phyloP scores from a whole-genome alignment of 768 basidiomycete genomes.

The Mycena latifolia region DNA sequence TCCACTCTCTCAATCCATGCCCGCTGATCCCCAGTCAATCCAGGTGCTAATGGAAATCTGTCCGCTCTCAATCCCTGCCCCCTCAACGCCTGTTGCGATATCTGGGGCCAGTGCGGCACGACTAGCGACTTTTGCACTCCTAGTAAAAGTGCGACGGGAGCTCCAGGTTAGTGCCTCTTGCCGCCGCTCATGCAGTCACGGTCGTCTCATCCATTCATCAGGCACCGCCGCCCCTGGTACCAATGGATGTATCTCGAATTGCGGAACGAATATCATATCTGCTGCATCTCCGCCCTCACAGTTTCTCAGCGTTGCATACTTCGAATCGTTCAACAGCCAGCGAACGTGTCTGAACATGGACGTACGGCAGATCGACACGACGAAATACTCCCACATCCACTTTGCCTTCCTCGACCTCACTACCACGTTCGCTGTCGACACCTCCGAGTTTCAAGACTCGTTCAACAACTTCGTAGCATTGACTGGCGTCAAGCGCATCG shows the following conservation, averaged over 20 bases:
- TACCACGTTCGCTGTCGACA: slow-evolving; percentile 1
- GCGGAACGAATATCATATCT: neutral
- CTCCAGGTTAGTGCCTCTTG: no score
- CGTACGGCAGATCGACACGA: neutral
- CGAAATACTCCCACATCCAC: slow-evolving; percentile 12
- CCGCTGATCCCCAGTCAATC: no score
- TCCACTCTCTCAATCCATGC: no score
- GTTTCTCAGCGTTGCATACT: slow-evolving; percentile 1
- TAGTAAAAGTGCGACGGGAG: neutral
- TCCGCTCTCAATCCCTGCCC: slow-evolving; percentile 8
- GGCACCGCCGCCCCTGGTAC: slow-evolving; percentile 7
- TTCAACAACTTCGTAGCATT: slow-evolving; percentile 3
- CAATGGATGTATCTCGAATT: slow-evolving; percentile 16
- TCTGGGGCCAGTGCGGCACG: slow-evolving; percentile 23
- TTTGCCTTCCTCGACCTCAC: slow-evolving; percentile 14
- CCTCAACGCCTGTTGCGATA: slow-evolving; percentile 12
- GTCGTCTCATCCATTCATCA: no score
- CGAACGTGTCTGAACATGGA: slow-evolving; percentile 18
- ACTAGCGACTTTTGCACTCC: slow-evolving; percentile 18
- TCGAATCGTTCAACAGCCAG: slow-evolving; percentile 11
- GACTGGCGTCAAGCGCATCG: slow-evolving; percentile 12
- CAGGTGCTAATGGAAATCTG: no score
- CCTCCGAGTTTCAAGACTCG: neutral
- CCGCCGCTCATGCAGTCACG: no score
- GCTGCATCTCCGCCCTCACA: neutral